phyloP scores from a whole-genome alignment of 441 rosid species.

The Gossypium lobatum region DNA sequence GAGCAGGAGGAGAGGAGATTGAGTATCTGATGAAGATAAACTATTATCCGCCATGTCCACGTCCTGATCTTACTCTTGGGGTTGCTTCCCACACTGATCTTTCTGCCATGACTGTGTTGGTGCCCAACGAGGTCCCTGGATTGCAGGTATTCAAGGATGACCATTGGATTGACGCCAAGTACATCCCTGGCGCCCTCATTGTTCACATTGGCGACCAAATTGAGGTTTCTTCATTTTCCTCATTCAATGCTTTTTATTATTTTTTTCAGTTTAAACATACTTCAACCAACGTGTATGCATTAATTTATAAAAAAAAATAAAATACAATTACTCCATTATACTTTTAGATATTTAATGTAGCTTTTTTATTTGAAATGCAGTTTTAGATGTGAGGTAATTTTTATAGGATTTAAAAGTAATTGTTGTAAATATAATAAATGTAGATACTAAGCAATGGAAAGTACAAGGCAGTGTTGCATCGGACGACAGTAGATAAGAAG shows the following conservation, averaged over 20 bases:
- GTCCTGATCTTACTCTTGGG: conserved; percentile 77
- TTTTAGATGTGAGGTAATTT: too few relatives aligned
- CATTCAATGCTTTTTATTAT: not conserved
- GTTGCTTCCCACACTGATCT: conserved; percentile 79
- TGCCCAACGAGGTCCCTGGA: conserved; percentile 82
- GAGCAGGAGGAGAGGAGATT: conserved; percentile 50
- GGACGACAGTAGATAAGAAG: conserved; percentile 48
- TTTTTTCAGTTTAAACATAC: too few relatives aligned
- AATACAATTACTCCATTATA: too few relatives aligned
- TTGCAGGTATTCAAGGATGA: conserved; percentile 68
- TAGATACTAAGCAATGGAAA: conserved; percentile 57
- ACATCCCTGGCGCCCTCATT: conserved; percentile 69
- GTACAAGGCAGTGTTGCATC: conserved; percentile 46
- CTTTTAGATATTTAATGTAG: too few relatives aligned
- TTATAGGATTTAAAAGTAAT: too few relatives aligned
- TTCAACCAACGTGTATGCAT: too few relatives aligned
- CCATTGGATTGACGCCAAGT: conserved; percentile 65
- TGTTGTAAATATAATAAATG: not conserved
- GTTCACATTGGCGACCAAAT: conserved; percentile 83
- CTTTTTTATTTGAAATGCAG: too few relatives aligned
- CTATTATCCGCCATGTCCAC: conserved; percentile 84
- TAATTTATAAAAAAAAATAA: too few relatives aligned
- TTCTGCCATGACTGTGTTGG: conserved; percentile 58
- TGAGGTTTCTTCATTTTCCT: conserved; percentile 31
- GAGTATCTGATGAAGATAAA: conserved; percentile 75